Evolutionary conservation across 1,284 basidiomycete species (phyloP), one percentile per base, ranked within the genome.

Genomic region (Puccinia horiana): DNA sequence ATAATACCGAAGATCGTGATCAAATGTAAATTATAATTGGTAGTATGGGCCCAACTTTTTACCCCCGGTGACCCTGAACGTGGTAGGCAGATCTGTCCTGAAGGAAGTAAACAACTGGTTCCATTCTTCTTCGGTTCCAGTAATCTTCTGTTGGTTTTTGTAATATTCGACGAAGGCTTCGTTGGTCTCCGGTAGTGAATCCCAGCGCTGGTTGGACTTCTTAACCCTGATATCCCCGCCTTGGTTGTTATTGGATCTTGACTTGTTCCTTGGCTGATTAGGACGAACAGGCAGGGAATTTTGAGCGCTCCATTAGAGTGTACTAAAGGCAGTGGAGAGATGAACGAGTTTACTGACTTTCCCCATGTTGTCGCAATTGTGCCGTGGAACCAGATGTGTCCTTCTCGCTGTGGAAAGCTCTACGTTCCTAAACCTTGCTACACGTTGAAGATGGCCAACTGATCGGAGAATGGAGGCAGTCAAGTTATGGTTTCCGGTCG

Each of bases 1-100:
- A 23, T 8, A 32, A 3, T 32, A 6, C 52, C 11, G 14, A 49
- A 49, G 65, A 23, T 35, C n/a, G 37, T 20, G 49, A 54, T 54
- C 35, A 69, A 12, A 61, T 44, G 65, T n/a, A 69, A 44, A 69
- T 16, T 14, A 65, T 63, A 26, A 63, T 29, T 61, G 56, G 29
- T 40, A 76, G 54, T 11, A 76, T 70, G 44, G 40, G 11, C 26
- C 92, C 85, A 86, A 95, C 94, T 93, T 90, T 86, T 94, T 90
- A 84, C 92, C 94, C 0, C 94, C 93, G 0, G 95, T 93, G 32
- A 99, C 92, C 63, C 97, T 90, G 88, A 99, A 99, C 0, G 96
- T 98, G 0, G 94, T 96, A 0, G 97, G 97, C 47, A 99, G 88
- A 52, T 80, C 78, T 29, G 78, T 80, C 42, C 78, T 67, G 42